Evolutionary conservation across 495 filamentous ascomycete genomes (phyloP), one percentile per base, ranked within the genome.

Genomic region (Entonaema liquescens): DNA sequence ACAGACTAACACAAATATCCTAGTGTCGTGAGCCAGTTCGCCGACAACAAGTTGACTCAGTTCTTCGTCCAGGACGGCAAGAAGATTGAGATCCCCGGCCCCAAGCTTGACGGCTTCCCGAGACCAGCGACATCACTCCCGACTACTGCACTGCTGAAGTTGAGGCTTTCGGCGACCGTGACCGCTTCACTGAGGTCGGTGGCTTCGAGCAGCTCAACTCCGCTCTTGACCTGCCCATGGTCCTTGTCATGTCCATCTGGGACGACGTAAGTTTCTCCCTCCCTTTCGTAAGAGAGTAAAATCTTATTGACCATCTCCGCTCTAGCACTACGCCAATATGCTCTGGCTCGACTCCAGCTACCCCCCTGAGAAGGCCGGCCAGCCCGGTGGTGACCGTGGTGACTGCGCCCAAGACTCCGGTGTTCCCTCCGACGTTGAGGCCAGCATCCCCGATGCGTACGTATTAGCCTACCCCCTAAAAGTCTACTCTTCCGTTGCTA

Each of bases 321-420:
- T 64, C 6, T 36, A 79, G 76, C 87, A 94, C 80, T 80, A 84
- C 76, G 81, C 85, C 80, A 86, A 92, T 82, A 95, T 94, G 92
- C 85, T 91, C 71, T 95, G 92, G 92, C 89, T 95, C 74, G 92
- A 94, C 83, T 89, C 88, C 76, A 86, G 81, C 79, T 93, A 89
- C 83, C 92, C 92, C 3, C 79, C 83, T 42, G 83, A 84, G 73
- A 79, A 82, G 54, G 65, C 83, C 11, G 78, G 83, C 64, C 74
- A 73, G 11, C 90, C 90, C 35, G 92, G 92, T 78, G 85, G 87
- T 59, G 84, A 84, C 71, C 91, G 92, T 78, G 92, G 92, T 56
- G 84, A 86, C 64, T 95, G 92, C 80, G 57, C 85, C 44, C 84
- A 81, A 58, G 80, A 79, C 78, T 89, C 87, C 31, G 91, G 91